Base-by-base conservation (phyloP, 208 protist genomes). In the Acanthamoeba healyi region DNA sequence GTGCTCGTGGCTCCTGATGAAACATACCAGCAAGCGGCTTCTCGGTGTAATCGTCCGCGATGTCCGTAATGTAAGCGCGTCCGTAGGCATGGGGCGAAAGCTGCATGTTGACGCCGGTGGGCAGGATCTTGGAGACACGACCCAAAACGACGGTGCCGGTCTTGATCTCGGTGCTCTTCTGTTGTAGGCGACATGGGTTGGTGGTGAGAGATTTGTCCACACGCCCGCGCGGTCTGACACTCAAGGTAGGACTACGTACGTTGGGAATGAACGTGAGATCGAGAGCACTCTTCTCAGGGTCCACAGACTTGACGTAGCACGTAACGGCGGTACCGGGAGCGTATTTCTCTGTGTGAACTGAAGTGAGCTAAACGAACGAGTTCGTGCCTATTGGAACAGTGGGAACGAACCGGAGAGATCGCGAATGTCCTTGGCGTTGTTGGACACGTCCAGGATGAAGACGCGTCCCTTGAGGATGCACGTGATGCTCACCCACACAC, bases 371-470 rank as follows among this genome's bases (percentile, higher is more conserved):
- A 17, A 44, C 34, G 24, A n/a, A 46, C 72, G 29, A 74, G 29
- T n/a, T n/a, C n/a, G n/a, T n/a, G n/a, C n/a, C n/a, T n/a, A n/a
- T n/a, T n/a, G n/a, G n/a, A n/a, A n/a, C n/a, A 36, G 17, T 65
- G 1, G 24, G 24, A 38, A 19, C 38, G 15, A 77, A 92, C 87
- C 87, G 9, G 36, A 38, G 36, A 92, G 32, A n/a, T 44, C 15
- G 15, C 32, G 40, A 12, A 93, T 10, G 26, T 93, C 89, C 65
- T 74, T 61, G 44, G 46, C 19, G 32, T 32, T 46, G 44, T 93
- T 63, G 49, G 89, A 93, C 32, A 93, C n/a, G 40, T 93, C 89
- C 63, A 93, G 29, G 34, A 93, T 26, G 70, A 93, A 93, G 32
- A 82, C 65, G 24, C 89, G 61, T 26, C 89, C 89, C 36, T 65